Base-by-base conservation (phyloP, 192 early-diverging fungal genomes). In the Phlyctochytrium planicorne region DNA sequence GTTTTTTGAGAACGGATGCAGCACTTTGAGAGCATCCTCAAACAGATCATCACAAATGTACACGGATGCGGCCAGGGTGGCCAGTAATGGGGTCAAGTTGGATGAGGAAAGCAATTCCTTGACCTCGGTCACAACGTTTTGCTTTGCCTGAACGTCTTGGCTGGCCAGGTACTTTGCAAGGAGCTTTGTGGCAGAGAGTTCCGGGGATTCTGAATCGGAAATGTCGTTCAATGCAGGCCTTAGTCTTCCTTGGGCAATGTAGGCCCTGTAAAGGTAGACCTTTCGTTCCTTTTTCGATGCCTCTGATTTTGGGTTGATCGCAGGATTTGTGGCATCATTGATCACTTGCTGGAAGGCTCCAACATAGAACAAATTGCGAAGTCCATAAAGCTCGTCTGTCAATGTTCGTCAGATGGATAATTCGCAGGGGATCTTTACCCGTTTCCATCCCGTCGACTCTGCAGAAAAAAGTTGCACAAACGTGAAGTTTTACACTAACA, bases 211-310 rank as follows among this genome's bases (percentile, higher is more conserved):
- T 6, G 68, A 53, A 29, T 66, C 66, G 0, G 81, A 69, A 36
- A 94, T 83, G 55, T 93, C 91, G 60, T 77, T 70, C 59, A 87
- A 66, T 23, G 52, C 34, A 30, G 65, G 12, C 30, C 82, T 78
- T 79, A 85, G 82, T 53, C 91, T 86, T 63, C 85, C 85, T 69
- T 89, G 93, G 37, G 89, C 91, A 33, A 96, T 71, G 65, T 91
- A 87, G 3, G 96, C 84, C 27, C 94, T 90, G 75, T 90, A 89
- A 52, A 93, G 81, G 16, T 90, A 85, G 3, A 84, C 78, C 70
- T 88, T 77, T 32, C 84, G 83, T 63, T 92, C 87, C 3, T 62
- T 30, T 57, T 63, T 37, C 10, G 62, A 71, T 37, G 31, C 25
- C 29, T 65, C 69, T 1, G 73, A 31, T n/a, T 36, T 36, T 16